Base-by-base conservation (phyloP, 805 yeast genomes). In the Kodamaea neixiangensis region DNA sequence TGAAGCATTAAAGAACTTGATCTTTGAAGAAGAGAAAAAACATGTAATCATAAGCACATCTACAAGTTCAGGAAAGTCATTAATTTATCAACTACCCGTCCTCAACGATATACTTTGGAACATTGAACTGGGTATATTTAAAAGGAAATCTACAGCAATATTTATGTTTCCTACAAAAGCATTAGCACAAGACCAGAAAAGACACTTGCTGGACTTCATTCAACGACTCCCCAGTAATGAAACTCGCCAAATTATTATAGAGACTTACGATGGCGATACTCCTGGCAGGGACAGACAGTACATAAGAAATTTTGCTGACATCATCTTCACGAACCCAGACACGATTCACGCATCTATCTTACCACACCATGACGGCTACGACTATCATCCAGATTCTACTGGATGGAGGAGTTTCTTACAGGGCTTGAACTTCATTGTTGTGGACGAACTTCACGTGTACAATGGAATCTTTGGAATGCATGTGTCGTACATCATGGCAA, bases 91-190 rank as follows among this genome's bases (percentile, higher is more conserved):
- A 66, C 68, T 91, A 1, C 96, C 98, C 0, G 88, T 93, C 2
- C 64, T 92, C 7, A 72, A 76, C 46, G 76, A 66, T 37, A 69
- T 74, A 9, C 53, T 74, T 10, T 65, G 70, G 67, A 69, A 72
- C 70, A 46, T 68, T 5, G 59, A 63, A 31, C 47, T 56, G 77
- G 47, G 74, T 64, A 40, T 69, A 71, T 48, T 46, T n/a, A 49
- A 54, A 5, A 47, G 72, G n/a, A 22, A 54, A 0, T 59, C 79
- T 3, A 88, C 96, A 0, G 87, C 97, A 7, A 75, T 96, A 74
- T 91, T 87, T 59, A 84, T 94, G 10, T 94, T 94, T 60, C 99
- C 99, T 1, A 94, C 99, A 0, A 94, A 94, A 63, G 99, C 99
- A 0, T 73, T 94, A 47, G 98, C 99, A 0, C 99, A 94, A 63